Percentiles rank a stretch among this genome's conserved stretches.
Evolutionary conservation across 2,329 filamentous ascomycete species (phyloP).

Genomic region (Rugonectria rugulosa): DNA sequence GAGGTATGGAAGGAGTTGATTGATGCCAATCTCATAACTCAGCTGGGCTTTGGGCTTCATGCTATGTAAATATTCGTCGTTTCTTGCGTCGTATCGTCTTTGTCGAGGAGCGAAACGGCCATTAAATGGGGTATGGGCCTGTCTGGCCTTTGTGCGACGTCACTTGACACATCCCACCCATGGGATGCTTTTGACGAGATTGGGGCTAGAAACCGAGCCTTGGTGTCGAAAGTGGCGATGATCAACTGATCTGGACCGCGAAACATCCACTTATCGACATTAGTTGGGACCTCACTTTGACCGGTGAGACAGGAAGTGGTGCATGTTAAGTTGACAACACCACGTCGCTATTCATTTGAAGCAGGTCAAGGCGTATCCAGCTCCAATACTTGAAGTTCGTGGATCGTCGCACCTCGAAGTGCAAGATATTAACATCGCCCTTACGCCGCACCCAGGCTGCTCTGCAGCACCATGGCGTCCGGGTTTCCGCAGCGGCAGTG

Average conservation of each 20-base stretch:
- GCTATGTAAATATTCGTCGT: not conserved
- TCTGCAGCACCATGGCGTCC: conserved; percentile 20
- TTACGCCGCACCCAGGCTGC: conserved; percentile 15
- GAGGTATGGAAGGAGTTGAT: too few relatives aligned
- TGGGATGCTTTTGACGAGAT: conserved; percentile 19
- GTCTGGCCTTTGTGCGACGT: conserved; percentile 7
- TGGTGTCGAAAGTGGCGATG: conserved; percentile 18
- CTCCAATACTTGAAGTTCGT: conserved; percentile 4
- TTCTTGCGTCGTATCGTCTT: conserved; percentile 7
- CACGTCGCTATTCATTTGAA: too few relatives aligned
- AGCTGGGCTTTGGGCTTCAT: too few relatives aligned
- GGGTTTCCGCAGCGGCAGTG: conserved; percentile 21
- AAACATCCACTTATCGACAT: conserved; percentile 18
- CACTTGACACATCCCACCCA: conserved; percentile 18
- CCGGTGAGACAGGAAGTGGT: not conserved
- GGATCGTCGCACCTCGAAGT: not conserved
- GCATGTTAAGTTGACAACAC: not conserved
- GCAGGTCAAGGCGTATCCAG: not conserved
- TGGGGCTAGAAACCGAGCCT: conserved; percentile 1
- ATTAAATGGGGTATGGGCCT: conserved; percentile 3
- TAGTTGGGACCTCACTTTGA: conserved; percentile 10
- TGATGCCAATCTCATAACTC: too few relatives aligned
- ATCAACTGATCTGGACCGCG: conserved; percentile 22
- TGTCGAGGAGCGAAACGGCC: conserved; percentile 6
- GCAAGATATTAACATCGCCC: not conserved